Conservation (phyloP, 2,329 filamentous ascomycete genomes). For the Xenosphaeropsis pyriputrescens region DNA sequence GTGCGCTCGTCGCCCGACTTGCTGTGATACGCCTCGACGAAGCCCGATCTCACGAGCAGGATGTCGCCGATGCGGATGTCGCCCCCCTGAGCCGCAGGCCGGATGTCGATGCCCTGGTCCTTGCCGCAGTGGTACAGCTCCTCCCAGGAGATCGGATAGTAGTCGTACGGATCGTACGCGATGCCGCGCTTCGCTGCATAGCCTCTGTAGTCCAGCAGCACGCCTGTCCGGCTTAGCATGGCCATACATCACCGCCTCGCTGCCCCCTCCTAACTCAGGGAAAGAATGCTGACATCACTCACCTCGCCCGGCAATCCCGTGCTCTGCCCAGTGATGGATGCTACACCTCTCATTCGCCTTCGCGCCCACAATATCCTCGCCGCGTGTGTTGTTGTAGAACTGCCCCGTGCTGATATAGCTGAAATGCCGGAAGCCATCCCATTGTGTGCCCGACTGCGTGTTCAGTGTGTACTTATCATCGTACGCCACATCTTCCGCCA, state of each 20-base stretch:
- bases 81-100: conserved; percentile 25
- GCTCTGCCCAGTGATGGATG: conserved; percentile 17
- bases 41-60: conserved; percentile 33
- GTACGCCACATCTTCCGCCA: conserved; percentile 25
- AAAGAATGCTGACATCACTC: too few relatives aligned
- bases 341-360: conserved; percentile 13
- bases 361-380: conserved; percentile 11
- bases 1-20: conserved; percentile 21
- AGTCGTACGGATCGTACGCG: conserved; percentile 19
- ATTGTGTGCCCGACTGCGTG: conserved; percentile 41
- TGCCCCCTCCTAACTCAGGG: too few relatives aligned
- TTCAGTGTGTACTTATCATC: conserved; percentile 46
- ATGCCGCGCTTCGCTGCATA: conserved; percentile 22
- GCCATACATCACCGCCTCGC: too few relatives aligned
- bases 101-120: conserved; percentile 16
- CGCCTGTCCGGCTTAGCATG: conserved; percentile 9
- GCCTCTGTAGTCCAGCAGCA: conserved; percentile 36
- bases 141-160: conserved; percentile 11
- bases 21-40: conserved; percentile 21
- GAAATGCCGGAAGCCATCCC: conserved; percentile 36
- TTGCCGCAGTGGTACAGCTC: conserved; percentile 14
- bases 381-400: conserved; percentile 16
- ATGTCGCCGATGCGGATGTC: conserved; percentile 36
- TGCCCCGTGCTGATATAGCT: conserved; percentile 9
- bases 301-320: conserved; percentile 37